These are phyloP conservation scores for Rhizopus microsporus DNA, from an alignment of 371 early-diverging fungal species.

Conservation along the genomic window DNA sequence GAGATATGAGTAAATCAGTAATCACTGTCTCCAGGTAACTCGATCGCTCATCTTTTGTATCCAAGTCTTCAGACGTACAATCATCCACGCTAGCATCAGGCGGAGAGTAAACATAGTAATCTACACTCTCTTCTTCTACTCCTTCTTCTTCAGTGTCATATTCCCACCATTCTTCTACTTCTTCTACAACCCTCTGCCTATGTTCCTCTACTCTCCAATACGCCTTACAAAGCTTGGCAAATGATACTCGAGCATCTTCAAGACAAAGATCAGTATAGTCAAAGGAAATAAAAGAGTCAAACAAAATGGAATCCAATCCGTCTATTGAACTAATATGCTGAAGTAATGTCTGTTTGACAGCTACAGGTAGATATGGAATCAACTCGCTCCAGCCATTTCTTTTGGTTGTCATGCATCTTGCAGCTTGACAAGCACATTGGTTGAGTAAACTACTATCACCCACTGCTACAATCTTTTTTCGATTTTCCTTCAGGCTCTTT, in stretches of 20 bases:
- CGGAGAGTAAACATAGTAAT: not conserved
- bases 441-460: not conserved
- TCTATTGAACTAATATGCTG: not conserved
- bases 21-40: conserved; percentile 1
- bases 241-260: conserved; percentile 5
- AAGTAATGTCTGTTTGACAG: not conserved
- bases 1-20: not conserved
- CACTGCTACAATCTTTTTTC: not conserved
- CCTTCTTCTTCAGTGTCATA: not conserved
- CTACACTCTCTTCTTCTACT: not conserved
- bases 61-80: not conserved
- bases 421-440: conserved; percentile 7
- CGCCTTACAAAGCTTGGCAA: conserved; percentile 4
- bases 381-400: not conserved
- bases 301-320: not conserved
- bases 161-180: conserved; percentile 1
- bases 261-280: conserved; percentile 2
- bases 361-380: conserved; percentile 3
- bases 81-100: not conserved
- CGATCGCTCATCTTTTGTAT: conserved; percentile 7
- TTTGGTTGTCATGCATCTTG: not conserved
- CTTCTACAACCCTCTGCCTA: not conserved
- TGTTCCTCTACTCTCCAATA: conserved; percentile 2
- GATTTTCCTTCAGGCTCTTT: not conserved
- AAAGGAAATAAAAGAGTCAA: conserved; percentile 1